Conservation (phyloP, 768 basidiomycete genomes). For the Mycena alexandri region DNA sequence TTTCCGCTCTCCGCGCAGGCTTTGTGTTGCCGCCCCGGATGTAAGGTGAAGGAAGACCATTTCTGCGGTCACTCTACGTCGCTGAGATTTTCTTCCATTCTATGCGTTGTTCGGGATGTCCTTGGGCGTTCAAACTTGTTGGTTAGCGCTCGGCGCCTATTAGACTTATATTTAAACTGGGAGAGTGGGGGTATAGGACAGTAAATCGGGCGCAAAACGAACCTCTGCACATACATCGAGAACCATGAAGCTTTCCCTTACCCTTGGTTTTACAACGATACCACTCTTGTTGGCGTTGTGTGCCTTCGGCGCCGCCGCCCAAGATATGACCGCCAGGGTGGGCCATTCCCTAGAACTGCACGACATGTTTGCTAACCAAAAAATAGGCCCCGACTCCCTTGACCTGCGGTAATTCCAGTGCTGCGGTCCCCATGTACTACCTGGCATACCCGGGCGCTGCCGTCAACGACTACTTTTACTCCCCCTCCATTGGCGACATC, state of each 20-base stretch:
- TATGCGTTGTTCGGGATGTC: too few species aligned
- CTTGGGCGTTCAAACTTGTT: too few species aligned
- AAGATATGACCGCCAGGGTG: neutral
- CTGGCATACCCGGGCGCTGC: neutral
- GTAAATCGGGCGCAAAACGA: constrained; percentile 75
- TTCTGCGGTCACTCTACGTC: too few species aligned
- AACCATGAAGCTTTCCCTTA: constrained; percentile 3
- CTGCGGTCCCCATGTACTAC: constrained; percentile 15
- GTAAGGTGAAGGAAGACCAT: too few species aligned
- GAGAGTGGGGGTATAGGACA: constrained; percentile 91
- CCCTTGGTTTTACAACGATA: neutral
- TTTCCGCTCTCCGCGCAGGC: too few species aligned
- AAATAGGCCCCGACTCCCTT: neutral
- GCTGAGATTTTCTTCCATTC: too few species aligned
- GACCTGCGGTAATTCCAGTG: constrained; percentile 2
- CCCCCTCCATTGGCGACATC: neutral
- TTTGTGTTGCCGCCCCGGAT: too few species aligned
- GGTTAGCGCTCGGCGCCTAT: constrained; percentile 77
- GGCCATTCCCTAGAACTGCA: neutral
- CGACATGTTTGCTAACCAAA: neutral
- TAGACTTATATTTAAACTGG: constrained; percentile 88
- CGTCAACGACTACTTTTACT: neutral
- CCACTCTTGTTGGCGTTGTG: constrained; percentile 3
- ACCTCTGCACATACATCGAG: constrained; percentile 67
- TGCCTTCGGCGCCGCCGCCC: neutral